Evolutionary conservation across 1,284 basidiomycete species (phyloP).

Genomic region (Hypsizygus ulmarius): DNA sequence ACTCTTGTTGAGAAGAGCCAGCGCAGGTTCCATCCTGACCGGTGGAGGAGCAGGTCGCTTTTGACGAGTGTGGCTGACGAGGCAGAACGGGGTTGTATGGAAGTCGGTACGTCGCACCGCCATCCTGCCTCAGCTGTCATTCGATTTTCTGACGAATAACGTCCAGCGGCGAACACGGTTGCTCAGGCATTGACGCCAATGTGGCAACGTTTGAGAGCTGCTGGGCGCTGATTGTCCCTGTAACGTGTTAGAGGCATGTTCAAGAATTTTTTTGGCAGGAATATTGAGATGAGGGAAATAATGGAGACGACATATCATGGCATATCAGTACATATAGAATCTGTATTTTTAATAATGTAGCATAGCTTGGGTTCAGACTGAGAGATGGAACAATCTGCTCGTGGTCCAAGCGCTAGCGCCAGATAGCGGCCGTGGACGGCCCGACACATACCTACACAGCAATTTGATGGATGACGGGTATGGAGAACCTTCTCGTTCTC

Average conservation of each 20-base stretch:
- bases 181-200: constrained; percentile 60
- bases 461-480: too few relatives aligned
- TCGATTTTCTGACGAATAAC: background rate
- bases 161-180: constrained; percentile 50
- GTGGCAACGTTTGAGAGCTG: constrained; percentile 45
- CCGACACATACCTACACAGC: too few relatives aligned
- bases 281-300: background rate
- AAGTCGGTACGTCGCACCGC: constrained; percentile 45
- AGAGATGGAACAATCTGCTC: background rate
- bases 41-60: constrained; percentile 57
- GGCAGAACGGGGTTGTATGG: constrained; percentile 48
- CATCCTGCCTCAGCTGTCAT: background rate
- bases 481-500: too few relatives aligned
- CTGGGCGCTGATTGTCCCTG: background rate
- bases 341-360: background rate
- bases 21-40: constrained; percentile 65
- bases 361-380: background rate
- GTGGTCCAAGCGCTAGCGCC: background rate
- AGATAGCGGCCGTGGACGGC: background rate
- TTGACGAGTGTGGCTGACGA: constrained; percentile 52
- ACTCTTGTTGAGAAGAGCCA: constrained; percentile 65
- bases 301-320: background rate
- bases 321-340: background rate
- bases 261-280: constrained; percentile 7
- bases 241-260: too few relatives aligned